A percentile compares a stretch with the other conserved stretches of the same genome.
Evolutionary conservation across 768 basidiomycete genomes (phyloP).

Genomic region (Rubroboletus pulcherrimus): DNA sequence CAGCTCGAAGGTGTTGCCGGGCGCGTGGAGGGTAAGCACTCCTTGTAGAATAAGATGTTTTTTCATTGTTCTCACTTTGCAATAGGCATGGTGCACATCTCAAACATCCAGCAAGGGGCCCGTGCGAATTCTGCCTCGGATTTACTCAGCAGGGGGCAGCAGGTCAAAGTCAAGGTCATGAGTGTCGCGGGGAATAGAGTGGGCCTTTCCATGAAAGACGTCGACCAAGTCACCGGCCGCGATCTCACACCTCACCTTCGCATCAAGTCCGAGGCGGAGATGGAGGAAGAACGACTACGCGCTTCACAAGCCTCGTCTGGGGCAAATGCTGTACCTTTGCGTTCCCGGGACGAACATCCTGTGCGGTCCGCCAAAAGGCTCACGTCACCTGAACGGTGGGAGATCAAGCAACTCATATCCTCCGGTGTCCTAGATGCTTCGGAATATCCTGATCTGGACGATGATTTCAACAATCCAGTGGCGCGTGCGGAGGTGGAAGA

Average conservation of each 20-base stretch:
- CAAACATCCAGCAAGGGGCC: constrained; percentile 80
- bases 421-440: constrained; percentile 89
- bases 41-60: background rate
- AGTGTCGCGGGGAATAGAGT: constrained; percentile 79
- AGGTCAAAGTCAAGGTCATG: constrained; percentile 96
- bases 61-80: constrained; percentile 2
- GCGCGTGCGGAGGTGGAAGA: constrained; percentile 89
- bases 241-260: constrained; percentile 94
- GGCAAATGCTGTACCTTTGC: constrained; percentile 82
- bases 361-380: constrained; percentile 82
- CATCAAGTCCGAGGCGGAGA: constrained; percentile 90
- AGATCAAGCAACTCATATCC: constrained; percentile 97
- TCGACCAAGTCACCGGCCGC: constrained; percentile 84
- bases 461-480: constrained; percentile 73
- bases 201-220: constrained; percentile 96
- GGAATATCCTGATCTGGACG: constrained; percentile 91
- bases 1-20: constrained; percentile 83
- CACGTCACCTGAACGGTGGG: constrained; percentile 97
- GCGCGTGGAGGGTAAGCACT: constrained; percentile 78
- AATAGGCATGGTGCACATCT: constrained; percentile 95
- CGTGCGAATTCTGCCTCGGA: constrained; percentile 87
- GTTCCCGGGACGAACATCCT: constrained; percentile 45
- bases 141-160: constrained; percentile 77
- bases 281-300: constrained; percentile 72
- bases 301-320: constrained; percentile 70